A percentile compares a stretch with the other conserved stretches of the same genome.
These are phyloP conservation scores for Sherardia arvensis DNA, from an alignment of 257 asterid genomes.

Conservation along the genomic window DNA sequence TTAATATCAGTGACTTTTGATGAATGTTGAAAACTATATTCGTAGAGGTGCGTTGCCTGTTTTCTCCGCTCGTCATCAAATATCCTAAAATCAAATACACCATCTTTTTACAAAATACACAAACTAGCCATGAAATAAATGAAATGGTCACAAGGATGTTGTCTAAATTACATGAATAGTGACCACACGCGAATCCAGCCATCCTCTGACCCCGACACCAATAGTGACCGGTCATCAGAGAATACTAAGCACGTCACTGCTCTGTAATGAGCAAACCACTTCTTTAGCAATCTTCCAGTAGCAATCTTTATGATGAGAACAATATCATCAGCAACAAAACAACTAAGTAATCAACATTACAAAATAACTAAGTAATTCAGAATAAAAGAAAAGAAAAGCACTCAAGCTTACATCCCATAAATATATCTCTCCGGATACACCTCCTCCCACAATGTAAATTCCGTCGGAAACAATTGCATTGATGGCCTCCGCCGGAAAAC, in stretches of 20 bases:
- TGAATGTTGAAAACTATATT: slow-evolving; percentile 76
- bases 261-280: slow-evolving; percentile 91
- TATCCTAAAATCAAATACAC: slow-evolving; percentile 39
- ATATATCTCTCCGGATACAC: slow-evolving; percentile 69
- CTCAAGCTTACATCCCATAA: slow-evolving; percentile 71
- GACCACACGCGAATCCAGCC: slow-evolving; percentile 98
- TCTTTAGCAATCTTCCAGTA: slow-evolving; percentile 70
- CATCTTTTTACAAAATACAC: slow-evolving; percentile 4
- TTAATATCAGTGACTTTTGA: slow-evolving; percentile 69
- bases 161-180: slow-evolving; percentile 46
- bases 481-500: slow-evolving; percentile 73
- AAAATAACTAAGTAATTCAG: background rate
- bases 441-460: slow-evolving; percentile 75
- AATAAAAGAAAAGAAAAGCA: no score
- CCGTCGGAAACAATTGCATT: slow-evolving; percentile 63
- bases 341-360: background rate
- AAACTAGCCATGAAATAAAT: background rate
- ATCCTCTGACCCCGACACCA: slow-evolving; percentile 89
- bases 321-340: background rate
- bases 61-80: slow-evolving; percentile 58
- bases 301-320: slow-evolving; percentile 39
- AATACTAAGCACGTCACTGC: slow-evolving; percentile 68
- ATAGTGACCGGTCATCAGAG: slow-evolving; percentile 76
- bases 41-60: slow-evolving; percentile 45
- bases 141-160: background rate